Base-by-base conservation (phyloP, 2,329 filamentous ascomycete species). In the Colletotrichum sp. region DNA sequence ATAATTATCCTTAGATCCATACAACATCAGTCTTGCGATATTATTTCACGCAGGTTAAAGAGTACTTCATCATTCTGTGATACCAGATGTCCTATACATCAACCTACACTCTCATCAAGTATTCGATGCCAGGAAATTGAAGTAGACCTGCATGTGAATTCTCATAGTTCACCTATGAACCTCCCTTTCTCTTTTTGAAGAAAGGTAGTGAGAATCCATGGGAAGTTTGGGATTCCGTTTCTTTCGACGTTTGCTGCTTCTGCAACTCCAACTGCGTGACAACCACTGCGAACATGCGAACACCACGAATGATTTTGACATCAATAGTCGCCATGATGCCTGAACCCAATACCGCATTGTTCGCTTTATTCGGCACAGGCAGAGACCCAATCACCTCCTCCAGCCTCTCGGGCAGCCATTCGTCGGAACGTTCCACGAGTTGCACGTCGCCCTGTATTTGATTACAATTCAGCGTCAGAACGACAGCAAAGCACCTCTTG, bases 171-270 rank as follows among this genome's bases (percentile, higher is more conserved):
- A n/a, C n/a, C n/a, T n/a, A n/a, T n/a, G n/a, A n/a, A n/a, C n/a
- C n/a, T n/a, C n/a, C n/a, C 8, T n/a, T 44, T 10, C 0, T 44
- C 36, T 44, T 44, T 3, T 44, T 44, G 5, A 44, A 44, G 36
- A 44, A 44, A 3, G 36, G 8, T n/a, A 44, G 5, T 18, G 36
- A 44, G 36, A 44, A 44, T 6, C 16, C 36, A 44, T 44, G 36
- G 36, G 36, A 44, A 2, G 16, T 44, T 44, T 18, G 5, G 1
- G 8, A 44, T 2, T n/a, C 36, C 36, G 16, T 2, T 3, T 6
- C 0, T 44, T 44, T 44, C 8, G 2, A 3, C 36, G 0, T 10
- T 1, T 44, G 16, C 16, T 44, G 36, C 3, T 44, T 8, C 16
- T 5, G 16, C 4, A 8, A n/a, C 5, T 44, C 36, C 36, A 44